These are phyloP conservation scores for Podosphaera aphanis DNA, from an alignment of 2,329 filamentous ascomycete genomes.

Conservation along the genomic window DNA sequence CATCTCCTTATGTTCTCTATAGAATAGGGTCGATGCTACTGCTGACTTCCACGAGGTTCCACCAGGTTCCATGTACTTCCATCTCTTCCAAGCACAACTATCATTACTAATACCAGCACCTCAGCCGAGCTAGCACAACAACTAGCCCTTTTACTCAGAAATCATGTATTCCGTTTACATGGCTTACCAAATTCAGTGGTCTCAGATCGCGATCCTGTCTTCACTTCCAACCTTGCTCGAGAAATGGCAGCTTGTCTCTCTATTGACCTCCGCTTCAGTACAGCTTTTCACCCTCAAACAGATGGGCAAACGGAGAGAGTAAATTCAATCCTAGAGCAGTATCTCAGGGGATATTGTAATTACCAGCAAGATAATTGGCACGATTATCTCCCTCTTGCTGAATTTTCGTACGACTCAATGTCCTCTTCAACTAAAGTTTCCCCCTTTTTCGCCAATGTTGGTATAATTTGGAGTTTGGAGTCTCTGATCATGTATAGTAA, in stretches of 20 bases:
- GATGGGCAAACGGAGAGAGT: constrained; percentile 1
- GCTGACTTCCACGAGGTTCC: too few species aligned
- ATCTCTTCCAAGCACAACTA: too few species aligned
- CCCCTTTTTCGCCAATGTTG: constrained; percentile 1
- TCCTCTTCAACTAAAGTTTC: neutral
- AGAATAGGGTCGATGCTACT: too few species aligned
- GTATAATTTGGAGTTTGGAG: neutral
- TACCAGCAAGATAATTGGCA: constrained; percentile 4
- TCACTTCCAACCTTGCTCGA: neutral
- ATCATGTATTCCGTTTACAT: neutral
- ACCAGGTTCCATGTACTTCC: too few species aligned
- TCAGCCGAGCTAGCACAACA: too few species aligned
- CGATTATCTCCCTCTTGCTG: constrained; percentile 1
- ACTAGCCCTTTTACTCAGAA: too few species aligned
- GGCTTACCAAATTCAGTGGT: neutral
- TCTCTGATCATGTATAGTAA: too few species aligned
- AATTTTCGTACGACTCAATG: constrained; percentile 3
- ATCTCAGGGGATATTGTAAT: constrained; percentile 3
- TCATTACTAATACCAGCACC: too few species aligned
- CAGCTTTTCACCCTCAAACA: constrained; percentile 3
- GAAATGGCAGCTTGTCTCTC: neutral
- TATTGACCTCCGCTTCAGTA: neutral
- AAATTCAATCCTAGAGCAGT: constrained; percentile 3
- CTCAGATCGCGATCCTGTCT: neutral
- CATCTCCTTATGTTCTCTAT: too few species aligned